Evolutionary conservation across 768 basidiomycete species (phyloP), one percentile per base, ranked within the genome.

Genomic region (Dacryopinax spathularia): DNA sequence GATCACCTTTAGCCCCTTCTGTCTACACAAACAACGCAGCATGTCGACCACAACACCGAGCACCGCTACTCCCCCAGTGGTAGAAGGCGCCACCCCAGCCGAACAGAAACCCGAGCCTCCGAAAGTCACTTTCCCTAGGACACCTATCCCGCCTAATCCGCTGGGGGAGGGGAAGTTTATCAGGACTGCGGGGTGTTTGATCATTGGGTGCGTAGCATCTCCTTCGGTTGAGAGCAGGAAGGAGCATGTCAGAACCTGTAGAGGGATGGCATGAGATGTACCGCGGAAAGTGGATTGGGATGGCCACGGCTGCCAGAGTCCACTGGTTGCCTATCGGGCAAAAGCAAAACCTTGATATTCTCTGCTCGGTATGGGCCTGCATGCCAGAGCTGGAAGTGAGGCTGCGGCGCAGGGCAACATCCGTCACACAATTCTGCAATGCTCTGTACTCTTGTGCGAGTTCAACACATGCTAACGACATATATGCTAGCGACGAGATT

Each of bases 401-500:
- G n/a, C n/a, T n/a, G n/a, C n/a, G n/a, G n/a, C n/a, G n/a, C n/a
- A n/a, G n/a, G n/a, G n/a, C n/a, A n/a, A n/a, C n/a, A n/a, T n/a
- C n/a, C n/a, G n/a, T n/a, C n/a, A n/a, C n/a, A n/a, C n/a, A n/a
- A n/a, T n/a, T n/a, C n/a, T n/a, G n/a, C n/a, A n/a, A n/a, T n/a
- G n/a, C n/a, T n/a, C n/a, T n/a, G n/a, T n/a, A n/a, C n/a, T n/a
- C n/a, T n/a, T n/a, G n/a, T n/a, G n/a, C n/a, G n/a, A n/a, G n/a
- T n/a, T n/a, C n/a, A n/a, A n/a, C n/a, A n/a, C n/a, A n/a, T n/a
- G n/a, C n/a, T n/a, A n/a, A n/a, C n/a, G n/a, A n/a, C n/a, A n/a
- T n/a, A n/a, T n/a, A 43, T n/a, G n/a, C 44, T 60, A 91, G 91
- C 9, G 91, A 94, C 73, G 91, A 95, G 70, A 91, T 95, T 34